Conservation (phyloP, 208 protist genomes). For the Crithidia mellificae region DNA sequence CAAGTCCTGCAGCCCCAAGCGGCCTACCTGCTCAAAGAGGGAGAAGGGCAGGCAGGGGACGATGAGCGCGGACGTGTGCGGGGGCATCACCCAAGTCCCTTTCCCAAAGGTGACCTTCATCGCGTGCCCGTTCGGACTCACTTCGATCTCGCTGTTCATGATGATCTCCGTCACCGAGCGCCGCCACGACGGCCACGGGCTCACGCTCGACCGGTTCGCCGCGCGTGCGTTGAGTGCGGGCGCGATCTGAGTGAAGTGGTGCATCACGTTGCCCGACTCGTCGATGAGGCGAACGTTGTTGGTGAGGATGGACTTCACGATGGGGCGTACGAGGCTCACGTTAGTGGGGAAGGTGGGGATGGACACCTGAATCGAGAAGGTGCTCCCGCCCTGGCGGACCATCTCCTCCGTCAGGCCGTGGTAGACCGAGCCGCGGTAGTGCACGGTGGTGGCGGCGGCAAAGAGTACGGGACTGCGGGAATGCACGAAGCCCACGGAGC, state of each 20-base stretch:
- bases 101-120: constrained; percentile 39
- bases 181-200: constrained; percentile 18
- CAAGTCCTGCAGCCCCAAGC: constrained; percentile 36
- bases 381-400: constrained; percentile 47
- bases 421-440: constrained; percentile 71
- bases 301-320: constrained; percentile 44
- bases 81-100: constrained; percentile 28
- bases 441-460: constrained; percentile 42
- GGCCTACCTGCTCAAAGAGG: constrained; percentile 38
- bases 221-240: background rate
- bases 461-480: constrained; percentile 10
- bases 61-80: constrained; percentile 43
- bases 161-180: constrained; percentile 35
- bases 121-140: constrained; percentile 37
- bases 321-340: constrained; percentile 23
- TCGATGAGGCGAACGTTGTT: constrained; percentile 49
- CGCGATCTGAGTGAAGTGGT: constrained; percentile 6
- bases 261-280: constrained; percentile 32
- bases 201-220: background rate
- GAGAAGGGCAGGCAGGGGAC: constrained; percentile 64
- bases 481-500: no score
- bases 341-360: constrained; percentile 63
- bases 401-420: constrained; percentile 47
- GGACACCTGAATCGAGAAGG: constrained; percentile 54
- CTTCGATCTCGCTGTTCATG: constrained; percentile 36